Evolutionary conservation across 192 early-diverging fungal species (phyloP).

Genomic region (Rhizophagus clarus): DNA sequence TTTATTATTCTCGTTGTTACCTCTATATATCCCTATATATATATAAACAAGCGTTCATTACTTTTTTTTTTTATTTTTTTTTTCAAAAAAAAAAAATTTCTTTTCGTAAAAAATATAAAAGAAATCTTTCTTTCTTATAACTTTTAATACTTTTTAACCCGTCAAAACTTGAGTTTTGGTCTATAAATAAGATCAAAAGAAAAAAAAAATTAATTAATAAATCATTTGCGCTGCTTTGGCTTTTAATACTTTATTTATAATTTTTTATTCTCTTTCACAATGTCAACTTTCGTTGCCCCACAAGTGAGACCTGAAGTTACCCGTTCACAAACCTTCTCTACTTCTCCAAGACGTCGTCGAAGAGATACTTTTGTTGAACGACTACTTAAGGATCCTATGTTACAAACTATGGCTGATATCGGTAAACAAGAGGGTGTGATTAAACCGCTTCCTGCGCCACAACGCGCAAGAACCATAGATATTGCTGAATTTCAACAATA

Average conservation of each 20-base stretch:
- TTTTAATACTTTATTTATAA: not conserved
- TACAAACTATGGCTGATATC: conserved; percentile 32
- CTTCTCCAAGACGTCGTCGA: not conserved
- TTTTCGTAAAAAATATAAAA: not conserved
- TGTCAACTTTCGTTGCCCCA: not conserved
- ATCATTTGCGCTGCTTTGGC: not conserved
- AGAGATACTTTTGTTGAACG: conserved; percentile 11
- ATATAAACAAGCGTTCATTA: not conserved
- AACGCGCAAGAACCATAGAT: conserved; percentile 4
- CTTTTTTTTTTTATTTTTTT: not conserved
- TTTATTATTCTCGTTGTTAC: not conserved
- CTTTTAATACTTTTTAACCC: not conserved
- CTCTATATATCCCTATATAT: not conserved
- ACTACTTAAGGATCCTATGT: conserved; percentile 26
- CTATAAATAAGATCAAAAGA: not conserved
- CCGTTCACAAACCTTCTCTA: not conserved
- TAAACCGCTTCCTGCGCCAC: conserved; percentile 14
- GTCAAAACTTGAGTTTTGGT: not conserved
- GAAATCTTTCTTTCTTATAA: not conserved
- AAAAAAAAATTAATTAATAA: not conserved
- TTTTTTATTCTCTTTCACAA: not conserved
- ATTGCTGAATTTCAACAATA: conserved; percentile 7
- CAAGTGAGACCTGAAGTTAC: not conserved
- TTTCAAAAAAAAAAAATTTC: not conserved
- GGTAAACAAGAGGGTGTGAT: conserved; percentile 25